These are phyloP conservation scores for Hypoxylon sp. DNA, from an alignment of 2,329 filamentous ascomycete genomes.

Conservation along the genomic window DNA sequence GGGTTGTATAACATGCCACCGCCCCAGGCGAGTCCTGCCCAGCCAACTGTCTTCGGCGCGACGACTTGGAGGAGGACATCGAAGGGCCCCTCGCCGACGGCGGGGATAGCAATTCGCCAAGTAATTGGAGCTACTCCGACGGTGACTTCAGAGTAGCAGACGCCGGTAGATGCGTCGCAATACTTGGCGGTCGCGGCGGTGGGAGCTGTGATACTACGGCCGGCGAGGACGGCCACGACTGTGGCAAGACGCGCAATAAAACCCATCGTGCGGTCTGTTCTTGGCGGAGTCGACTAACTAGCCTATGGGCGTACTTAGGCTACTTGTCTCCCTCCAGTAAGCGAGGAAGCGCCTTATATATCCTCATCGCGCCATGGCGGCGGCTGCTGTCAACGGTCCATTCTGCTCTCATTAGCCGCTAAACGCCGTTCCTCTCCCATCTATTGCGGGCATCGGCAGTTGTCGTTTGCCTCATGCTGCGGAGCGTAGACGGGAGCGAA, in stretches of 20 bases:
- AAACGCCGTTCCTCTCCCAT: slow-evolving; percentile 23
- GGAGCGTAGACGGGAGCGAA: slow-evolving; percentile 37
- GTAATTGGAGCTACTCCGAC: slow-evolving; percentile 44
- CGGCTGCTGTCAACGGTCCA: background rate
- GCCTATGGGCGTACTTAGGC: slow-evolving; percentile 23
- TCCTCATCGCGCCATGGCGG: slow-evolving; percentile 16
- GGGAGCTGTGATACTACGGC: slow-evolving; percentile 27
- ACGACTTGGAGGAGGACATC: slow-evolving; percentile 51
- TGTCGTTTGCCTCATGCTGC: slow-evolving; percentile 30
- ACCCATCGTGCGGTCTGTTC: slow-evolving; percentile 39
- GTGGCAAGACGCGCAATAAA: slow-evolving; percentile 35
- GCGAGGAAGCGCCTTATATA: slow-evolving; percentile 39
- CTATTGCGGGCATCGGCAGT: slow-evolving; percentile 39
- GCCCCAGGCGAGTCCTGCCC: slow-evolving; percentile 51
- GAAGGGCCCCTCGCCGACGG: slow-evolving; percentile 48
- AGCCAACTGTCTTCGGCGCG: slow-evolving; percentile 49
- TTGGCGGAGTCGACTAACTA: slow-evolving; percentile 17
- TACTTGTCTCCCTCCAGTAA: slow-evolving; percentile 12
- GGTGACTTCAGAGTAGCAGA: slow-evolving; percentile 49
- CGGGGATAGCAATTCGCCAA: slow-evolving; percentile 49
- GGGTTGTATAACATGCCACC: slow-evolving; percentile 52
- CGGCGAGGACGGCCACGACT: slow-evolving; percentile 32
- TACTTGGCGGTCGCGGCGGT: slow-evolving; percentile 36
- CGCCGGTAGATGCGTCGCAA: slow-evolving; percentile 45
- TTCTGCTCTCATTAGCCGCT: slow-evolving; percentile 34